These are phyloP conservation scores for Aspergillus hiratsukae DNA, from an alignment of 2,329 filamentous ascomycete genomes.

Conservation along the genomic window DNA sequence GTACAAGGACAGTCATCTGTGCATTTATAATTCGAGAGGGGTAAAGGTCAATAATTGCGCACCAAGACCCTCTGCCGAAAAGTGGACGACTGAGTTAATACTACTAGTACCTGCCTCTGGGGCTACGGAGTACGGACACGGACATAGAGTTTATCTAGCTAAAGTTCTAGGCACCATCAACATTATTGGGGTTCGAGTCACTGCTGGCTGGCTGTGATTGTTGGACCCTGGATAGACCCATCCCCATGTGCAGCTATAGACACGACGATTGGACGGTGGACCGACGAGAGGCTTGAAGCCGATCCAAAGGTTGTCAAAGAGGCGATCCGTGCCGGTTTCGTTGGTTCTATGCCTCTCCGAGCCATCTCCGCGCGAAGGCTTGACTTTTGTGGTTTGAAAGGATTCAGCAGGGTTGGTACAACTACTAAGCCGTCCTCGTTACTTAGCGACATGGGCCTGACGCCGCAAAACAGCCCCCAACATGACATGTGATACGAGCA, in stretches of 20 bases:
- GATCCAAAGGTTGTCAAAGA: neutral
- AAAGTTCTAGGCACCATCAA: neutral
- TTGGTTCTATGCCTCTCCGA: neutral
- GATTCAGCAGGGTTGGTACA: neutral
- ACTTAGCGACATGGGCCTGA: no score
- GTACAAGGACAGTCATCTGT: neutral
- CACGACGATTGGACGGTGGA: neutral
- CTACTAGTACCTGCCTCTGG: no score
- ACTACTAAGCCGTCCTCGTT: no score
- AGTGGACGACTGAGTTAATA: no score
- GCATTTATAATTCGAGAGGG: neutral
- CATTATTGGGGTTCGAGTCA: neutral
- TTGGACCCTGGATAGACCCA: neutral
- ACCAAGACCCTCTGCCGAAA: no score
- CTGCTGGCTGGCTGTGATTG: neutral
- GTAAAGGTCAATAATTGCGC: neutral
- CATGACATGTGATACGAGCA: neutral
- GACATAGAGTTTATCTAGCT: no score
- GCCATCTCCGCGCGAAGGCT: neutral
- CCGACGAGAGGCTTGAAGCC: neutral
- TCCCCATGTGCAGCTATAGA: neutral
- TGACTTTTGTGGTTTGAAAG: neutral
- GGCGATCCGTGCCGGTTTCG: neutral
- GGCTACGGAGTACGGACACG: no score
- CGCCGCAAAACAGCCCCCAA: no score